These are phyloP conservation scores for Candida wancherniae DNA, from an alignment of 805 yeast species.

Conservation along the genomic window DNA sequence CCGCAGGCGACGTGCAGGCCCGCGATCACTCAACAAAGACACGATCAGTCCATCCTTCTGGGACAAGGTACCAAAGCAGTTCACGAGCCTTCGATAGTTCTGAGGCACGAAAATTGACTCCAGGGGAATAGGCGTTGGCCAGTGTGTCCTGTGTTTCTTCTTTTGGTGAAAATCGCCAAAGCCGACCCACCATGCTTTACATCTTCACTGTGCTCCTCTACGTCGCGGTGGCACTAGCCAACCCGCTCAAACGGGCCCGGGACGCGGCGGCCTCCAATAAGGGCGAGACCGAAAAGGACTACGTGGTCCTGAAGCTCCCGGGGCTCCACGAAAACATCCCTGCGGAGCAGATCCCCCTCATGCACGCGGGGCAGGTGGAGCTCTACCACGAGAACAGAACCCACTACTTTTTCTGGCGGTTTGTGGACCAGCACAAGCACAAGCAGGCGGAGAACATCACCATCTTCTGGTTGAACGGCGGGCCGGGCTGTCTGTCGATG, in stretches of 20 bases:
- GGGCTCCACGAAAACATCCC: constrained; percentile 32
- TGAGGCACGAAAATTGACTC: no score
- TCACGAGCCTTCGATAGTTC: no score
- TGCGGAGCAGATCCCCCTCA: constrained; percentile 38
- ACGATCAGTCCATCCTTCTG: no score
- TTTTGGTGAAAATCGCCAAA: no score
- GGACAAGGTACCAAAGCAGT: no score
- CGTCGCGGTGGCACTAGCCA: constrained; percentile 8
- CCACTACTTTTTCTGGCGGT: constrained; percentile 76
- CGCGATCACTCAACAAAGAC: no score
- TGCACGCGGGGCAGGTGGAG: constrained; percentile 67
- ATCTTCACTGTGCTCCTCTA: constrained; percentile 2
- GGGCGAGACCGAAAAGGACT: constrained; percentile 11
- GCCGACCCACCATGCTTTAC: constrained; percentile 4
- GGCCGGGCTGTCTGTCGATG: constrained; percentile 98
- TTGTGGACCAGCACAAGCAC: constrained; percentile 31
- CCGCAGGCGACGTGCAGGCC: no score
- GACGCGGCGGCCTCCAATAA: constrained; percentile 4
- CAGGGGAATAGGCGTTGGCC: no score
- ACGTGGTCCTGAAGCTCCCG: constrained; percentile 32
- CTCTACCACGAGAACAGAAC: constrained; percentile 49
- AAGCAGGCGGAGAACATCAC: constrained; percentile 40
- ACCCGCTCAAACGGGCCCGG: constrained; percentile 14
- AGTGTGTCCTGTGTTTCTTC: no score
- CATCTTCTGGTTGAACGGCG: constrained; percentile 92